These are phyloP conservation scores for Arachis stenosperma DNA, from an alignment of 306 rosid genomes.

Conservation along the genomic window DNA sequence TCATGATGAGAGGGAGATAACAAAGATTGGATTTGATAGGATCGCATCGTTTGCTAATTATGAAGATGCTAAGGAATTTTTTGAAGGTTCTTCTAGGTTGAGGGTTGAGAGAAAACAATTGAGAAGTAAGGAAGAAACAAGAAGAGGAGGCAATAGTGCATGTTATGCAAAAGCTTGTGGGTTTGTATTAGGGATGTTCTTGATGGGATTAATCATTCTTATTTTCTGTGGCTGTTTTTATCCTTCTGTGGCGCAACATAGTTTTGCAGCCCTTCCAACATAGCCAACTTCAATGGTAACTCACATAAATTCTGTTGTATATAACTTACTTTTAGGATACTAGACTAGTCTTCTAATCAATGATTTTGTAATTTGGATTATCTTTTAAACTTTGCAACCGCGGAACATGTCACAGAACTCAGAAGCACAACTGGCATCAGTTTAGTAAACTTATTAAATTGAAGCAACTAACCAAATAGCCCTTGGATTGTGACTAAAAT, in stretches of 20 bases:
- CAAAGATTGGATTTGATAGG: neutral
- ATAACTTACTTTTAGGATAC: neutral
- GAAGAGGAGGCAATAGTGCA: slow-evolving; percentile 5
- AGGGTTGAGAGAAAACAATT: neutral
- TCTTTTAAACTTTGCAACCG: no score
- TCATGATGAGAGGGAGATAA: neutral
- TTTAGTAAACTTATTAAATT: no score
- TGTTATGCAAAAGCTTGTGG: slow-evolving; percentile 51
- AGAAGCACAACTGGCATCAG: no score
- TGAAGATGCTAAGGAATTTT: slow-evolving; percentile 37
- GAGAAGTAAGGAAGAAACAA: slow-evolving; percentile 3
- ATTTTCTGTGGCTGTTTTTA: slow-evolving; percentile 43
- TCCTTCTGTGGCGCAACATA: slow-evolving; percentile 14
- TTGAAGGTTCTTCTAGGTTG: slow-evolving; percentile 8
- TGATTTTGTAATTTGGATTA: neutral
- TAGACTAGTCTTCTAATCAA: neutral
- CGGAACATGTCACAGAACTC: no score
- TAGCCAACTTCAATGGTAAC: neutral
- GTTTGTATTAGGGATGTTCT: slow-evolving; percentile 50
- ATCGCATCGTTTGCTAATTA: neutral
- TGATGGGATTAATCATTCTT: slow-evolving; percentile 46
- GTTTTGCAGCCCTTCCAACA: slow-evolving; percentile 47
- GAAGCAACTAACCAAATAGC: no score
- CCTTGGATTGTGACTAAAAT: no score
- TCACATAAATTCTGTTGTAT: neutral